Conservation (phyloP, 306 rosid species). For the Lupinus albus region DNA sequence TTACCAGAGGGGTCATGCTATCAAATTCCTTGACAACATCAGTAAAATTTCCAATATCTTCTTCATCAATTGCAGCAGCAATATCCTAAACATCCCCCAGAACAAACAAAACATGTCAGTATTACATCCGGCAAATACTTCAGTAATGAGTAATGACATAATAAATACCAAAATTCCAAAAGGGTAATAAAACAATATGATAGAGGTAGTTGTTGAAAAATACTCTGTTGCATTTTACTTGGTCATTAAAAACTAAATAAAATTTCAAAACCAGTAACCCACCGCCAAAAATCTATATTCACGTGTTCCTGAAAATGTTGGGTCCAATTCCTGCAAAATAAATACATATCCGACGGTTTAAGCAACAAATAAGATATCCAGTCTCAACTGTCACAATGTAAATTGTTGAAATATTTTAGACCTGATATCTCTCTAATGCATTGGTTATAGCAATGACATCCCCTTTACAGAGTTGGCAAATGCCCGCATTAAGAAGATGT, state of each 20-base stretch:
- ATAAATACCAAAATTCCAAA: neutral
- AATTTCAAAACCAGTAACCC: slow-evolving; percentile 35
- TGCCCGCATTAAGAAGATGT: slow-evolving; percentile 95
- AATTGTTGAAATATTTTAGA: slow-evolving; percentile 39
- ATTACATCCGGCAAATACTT: slow-evolving; percentile 2
- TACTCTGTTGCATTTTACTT: too few relatives aligned
- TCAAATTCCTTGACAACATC: slow-evolving; percentile 92
- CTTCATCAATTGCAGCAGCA: slow-evolving; percentile 85
- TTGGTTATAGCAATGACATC: slow-evolving; percentile 81
- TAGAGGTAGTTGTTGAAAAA: neutral
- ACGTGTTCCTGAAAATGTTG: slow-evolving; percentile 89
- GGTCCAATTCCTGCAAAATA: slow-evolving; percentile 82
- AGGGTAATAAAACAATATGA: too few relatives aligned
- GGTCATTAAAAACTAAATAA: neutral
- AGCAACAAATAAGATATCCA: slow-evolving; percentile 33
- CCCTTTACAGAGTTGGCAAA: slow-evolving; percentile 91
- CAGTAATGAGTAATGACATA: neutral
- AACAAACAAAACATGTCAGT: neutral
- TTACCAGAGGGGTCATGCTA: slow-evolving; percentile 94
- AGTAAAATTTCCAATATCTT: slow-evolving; percentile 79
- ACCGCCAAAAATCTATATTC: slow-evolving; percentile 84
- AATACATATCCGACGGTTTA: slow-evolving; percentile 33
- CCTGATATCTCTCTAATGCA: slow-evolving; percentile 85
- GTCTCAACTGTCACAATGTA: slow-evolving; percentile 36
- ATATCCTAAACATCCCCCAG: slow-evolving; percentile 55